Evolutionary conservation across 2,329 filamentous ascomycete genomes (phyloP), one percentile per base, ranked within the genome.

Genomic region (Fusarium goolgardi): DNA sequence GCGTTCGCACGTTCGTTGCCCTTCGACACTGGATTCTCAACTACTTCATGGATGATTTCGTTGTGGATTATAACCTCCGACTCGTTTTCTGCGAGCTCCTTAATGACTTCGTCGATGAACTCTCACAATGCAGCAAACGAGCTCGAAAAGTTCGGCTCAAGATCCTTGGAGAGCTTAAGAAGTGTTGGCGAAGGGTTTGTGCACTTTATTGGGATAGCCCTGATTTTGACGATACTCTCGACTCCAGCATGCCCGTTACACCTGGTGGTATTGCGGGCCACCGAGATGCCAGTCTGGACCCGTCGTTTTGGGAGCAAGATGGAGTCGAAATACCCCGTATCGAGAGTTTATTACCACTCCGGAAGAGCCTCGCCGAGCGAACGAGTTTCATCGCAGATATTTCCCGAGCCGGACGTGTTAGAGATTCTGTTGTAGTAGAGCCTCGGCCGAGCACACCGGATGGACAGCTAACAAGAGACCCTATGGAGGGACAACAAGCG

Each of bases 1-100:
- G 95, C 50, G 96, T 99, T 18, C 88, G 96, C 41, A 96, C 94
- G 0, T 99, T 98, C 81, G 96, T 97, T 27, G 96, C 96, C 10
- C 85, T 98, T 44, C 89, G 96, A 58, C 96, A 99, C 78, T 99
- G 96, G 96, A 94, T 98, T 59, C 81, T 99, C 65, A 99, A 99
- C 78, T 99, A 99, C 78, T 99, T 98, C 71, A 86, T 92, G 56
- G 96, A 99, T 75, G 96, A 99, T 76, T 99, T 97, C 76, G 88
- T 96, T 40, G 80, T 90, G 25, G 89, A 94, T 75, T 90, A 91
- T 75, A 82, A 86, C 44, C 83, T 98, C 32, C 90, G 95, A 11
- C 82, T 86, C 7, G 87, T 88, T 18, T 97, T 97, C 75, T 97
- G 95, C 79, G 84, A 89, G 32, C 84, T 94, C 11, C 84, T 97